These are phyloP conservation scores for Tolypocladium pustulatum DNA, from an alignment of 2,329 filamentous ascomycete genomes.

Conservation along the genomic window DNA sequence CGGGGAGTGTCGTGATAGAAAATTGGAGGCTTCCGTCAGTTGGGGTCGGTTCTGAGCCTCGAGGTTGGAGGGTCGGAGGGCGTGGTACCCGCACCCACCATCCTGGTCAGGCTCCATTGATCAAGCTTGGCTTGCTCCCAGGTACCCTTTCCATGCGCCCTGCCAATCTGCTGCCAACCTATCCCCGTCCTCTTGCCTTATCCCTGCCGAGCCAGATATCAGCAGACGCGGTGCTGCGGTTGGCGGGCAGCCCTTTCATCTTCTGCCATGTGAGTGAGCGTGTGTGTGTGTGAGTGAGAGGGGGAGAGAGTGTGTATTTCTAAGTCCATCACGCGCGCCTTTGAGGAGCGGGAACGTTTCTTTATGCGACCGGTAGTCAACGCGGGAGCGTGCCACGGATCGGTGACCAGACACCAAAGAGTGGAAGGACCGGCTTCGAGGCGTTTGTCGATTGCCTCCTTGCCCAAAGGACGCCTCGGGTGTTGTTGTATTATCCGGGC, in stretches of 20 bases:
- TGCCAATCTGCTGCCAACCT: background rate
- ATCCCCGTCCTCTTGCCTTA: background rate
- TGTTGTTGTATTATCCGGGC: background rate
- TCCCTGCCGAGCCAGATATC: background rate
- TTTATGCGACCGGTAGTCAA: conserved; percentile 2
- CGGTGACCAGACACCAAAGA: background rate
- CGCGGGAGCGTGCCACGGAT: background rate
- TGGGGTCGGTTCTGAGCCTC: conserved; percentile 1
- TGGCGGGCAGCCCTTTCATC: background rate
- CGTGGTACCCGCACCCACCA: background rate
- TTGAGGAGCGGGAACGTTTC: conserved; percentile 1
- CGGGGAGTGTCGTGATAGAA: conserved; percentile 4
- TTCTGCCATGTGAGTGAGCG: background rate
- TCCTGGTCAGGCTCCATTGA: background rate
- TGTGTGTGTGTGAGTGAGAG: background rate
- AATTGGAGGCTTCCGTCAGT: conserved; percentile 2
- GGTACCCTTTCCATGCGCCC: conserved; percentile 1
- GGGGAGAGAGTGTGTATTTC: background rate
- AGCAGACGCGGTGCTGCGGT: conserved; percentile 1
- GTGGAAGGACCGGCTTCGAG: background rate
- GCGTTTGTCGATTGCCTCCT: background rate
- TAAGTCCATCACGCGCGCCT: conserved; percentile 1
- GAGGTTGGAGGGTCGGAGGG: background rate
- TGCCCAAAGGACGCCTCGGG: background rate
- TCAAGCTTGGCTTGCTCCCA: conserved; percentile 1